A percentile compares a stretch with the other conserved stretches of the same genome.
Evolutionary conservation across 768 basidiomycete genomes (phyloP).

Genomic region (Leccinum variicolor): DNA sequence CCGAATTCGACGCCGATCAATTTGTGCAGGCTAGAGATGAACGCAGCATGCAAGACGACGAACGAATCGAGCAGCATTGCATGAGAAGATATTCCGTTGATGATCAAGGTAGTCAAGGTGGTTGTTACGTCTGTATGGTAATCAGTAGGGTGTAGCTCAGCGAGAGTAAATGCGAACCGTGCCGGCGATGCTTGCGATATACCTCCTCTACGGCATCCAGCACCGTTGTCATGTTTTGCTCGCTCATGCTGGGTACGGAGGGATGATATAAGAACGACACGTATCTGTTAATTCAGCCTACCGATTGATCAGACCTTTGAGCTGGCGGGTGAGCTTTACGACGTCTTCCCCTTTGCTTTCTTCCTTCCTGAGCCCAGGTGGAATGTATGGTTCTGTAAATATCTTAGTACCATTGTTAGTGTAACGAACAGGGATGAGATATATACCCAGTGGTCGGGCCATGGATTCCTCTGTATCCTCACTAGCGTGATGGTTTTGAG

Average conservation of each 20-base stretch:
- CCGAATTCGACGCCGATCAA: constrained; percentile 87
- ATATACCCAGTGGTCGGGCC: constrained; percentile 9
- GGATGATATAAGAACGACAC: background rate
- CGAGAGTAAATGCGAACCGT: constrained; percentile 49
- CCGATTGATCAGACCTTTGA: constrained; percentile 91
- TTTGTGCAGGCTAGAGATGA: constrained; percentile 78
- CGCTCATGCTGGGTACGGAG: constrained; percentile 63
- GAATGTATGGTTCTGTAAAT: constrained; percentile 60
- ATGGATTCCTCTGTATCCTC: background rate
- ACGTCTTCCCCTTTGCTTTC: constrained; percentile 36
- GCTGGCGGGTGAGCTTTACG: constrained; percentile 63
- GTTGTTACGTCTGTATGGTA: constrained; percentile 69
- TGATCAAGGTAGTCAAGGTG: constrained; percentile 69
- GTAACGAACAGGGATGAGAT: background rate
- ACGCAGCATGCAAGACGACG: constrained; percentile 82
- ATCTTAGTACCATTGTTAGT: background rate
- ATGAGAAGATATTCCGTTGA: constrained; percentile 76
- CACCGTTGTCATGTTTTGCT: constrained; percentile 81
- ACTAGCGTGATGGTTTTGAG: background rate
- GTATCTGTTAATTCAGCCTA: constrained; percentile 27
- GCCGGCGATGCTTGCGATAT: constrained; percentile 72
- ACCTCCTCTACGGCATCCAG: constrained; percentile 69
- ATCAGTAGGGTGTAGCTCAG: constrained; percentile 6
- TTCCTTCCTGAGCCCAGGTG: constrained; percentile 69
- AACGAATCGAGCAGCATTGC: constrained; percentile 85